Conservation (phyloP, 176 grass and related monocot species). For the Triticum timopheevii region DNA sequence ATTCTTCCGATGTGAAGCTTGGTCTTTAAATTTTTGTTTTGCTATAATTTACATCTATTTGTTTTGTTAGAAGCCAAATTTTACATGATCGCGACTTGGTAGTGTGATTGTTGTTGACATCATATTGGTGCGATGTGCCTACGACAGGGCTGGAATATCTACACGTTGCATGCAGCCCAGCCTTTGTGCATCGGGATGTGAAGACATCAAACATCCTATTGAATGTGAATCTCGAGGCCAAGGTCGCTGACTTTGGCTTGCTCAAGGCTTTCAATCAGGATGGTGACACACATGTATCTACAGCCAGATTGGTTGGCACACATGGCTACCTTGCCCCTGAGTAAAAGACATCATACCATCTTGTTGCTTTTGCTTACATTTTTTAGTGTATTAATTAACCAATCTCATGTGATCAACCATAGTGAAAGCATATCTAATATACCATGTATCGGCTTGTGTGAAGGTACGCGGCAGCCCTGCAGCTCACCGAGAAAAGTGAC, state of each 20-base stretch:
- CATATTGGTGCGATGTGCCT: not conserved
- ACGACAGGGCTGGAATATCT: constrained; percentile 64
- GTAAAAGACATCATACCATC: not conserved
- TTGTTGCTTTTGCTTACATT: not conserved
- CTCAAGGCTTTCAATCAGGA: constrained; percentile 33
- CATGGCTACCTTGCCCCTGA: constrained; percentile 60
- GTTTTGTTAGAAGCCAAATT: not conserved
- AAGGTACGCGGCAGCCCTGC: constrained; percentile 24
- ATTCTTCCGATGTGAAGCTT: not conserved
- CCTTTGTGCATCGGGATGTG: constrained; percentile 56
- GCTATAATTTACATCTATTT: not conserved
- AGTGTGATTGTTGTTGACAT: not conserved
- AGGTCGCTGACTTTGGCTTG: constrained; percentile 75
- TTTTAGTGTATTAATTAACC: not conserved
- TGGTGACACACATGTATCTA: constrained; percentile 37
- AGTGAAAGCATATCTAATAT: not conserved
- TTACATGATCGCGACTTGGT: not conserved
- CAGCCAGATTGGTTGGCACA: constrained; percentile 31
- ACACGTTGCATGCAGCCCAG: constrained; percentile 48
- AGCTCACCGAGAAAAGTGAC: constrained; percentile 41
- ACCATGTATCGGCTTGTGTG: not conserved
- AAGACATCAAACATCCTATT: constrained; percentile 63
- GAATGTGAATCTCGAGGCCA: constrained; percentile 50
- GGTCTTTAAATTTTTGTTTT: not conserved
- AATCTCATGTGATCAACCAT: not conserved